Conservation (phyloP, 305 asterid genomes). For the Fraxinus greggii region DNA sequence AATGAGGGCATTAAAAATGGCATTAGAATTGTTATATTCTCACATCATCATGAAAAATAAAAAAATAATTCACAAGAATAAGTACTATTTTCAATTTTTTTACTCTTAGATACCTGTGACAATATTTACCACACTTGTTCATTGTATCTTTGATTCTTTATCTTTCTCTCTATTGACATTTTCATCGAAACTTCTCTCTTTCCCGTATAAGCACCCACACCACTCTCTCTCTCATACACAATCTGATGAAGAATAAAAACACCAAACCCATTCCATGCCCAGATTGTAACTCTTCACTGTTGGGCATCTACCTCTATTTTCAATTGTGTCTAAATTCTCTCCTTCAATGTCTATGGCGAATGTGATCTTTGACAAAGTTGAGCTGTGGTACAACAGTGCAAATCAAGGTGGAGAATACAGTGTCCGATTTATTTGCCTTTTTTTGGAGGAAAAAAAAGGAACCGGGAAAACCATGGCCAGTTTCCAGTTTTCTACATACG, state of each 20-base stretch:
- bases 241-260: neutral
- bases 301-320: neutral
- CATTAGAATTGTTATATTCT: neutral
- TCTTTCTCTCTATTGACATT: neutral
- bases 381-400: neutral
- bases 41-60: neutral
- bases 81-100: neutral
- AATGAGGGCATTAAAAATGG: neutral
- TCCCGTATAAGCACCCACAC: neutral
- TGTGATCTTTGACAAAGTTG: neutral
- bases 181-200: neutral
- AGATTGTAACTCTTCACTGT: neutral
- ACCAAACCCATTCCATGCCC: neutral
- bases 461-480: neutral
- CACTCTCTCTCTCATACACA: neutral
- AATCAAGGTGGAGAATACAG: neutral
- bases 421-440: neutral
- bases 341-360: neutral
- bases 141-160: neutral
- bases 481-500: neutral
- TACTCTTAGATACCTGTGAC: neutral
- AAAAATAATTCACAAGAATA: too few relatives aligned
- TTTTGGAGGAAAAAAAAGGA: neutral
- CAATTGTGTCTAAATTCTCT: neutral
- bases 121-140: neutral